phyloP scores from a whole-genome alignment of 345 rosid genomes.

The Rhodamnia rubescens region DNA sequence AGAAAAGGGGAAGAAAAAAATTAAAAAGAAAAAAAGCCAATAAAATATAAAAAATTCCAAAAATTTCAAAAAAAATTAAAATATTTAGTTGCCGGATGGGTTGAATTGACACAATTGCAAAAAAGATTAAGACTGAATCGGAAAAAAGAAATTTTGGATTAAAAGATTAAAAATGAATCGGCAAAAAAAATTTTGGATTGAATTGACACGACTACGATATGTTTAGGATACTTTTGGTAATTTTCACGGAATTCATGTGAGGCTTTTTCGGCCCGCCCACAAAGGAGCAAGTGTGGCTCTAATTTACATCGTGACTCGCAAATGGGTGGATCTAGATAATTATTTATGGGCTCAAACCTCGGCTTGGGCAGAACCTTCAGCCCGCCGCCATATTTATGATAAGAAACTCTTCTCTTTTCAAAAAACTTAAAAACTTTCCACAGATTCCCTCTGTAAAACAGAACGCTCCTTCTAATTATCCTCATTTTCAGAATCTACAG shows the following conservation, averaged over 20 bases:
- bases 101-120: no score
- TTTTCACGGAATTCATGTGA: not conserved
- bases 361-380: not conserved
- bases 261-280: not conserved
- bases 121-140: no score
- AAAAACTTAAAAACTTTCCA: not conserved
- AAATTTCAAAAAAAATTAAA: no score
- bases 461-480: not conserved
- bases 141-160: no score
- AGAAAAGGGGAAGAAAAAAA: no score
- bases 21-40: no score
- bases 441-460: not conserved
- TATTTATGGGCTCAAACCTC: not conserved
- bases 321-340: not conserved
- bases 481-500: not conserved
- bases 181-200: no score
- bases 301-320: not conserved
- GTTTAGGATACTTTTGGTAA: no score
- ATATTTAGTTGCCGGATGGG: no score
- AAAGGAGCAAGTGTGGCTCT: not conserved
- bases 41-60: no score
- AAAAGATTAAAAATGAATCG: no score
- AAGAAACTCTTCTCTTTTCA: not conserved
- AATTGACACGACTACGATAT: no score
- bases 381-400: not conserved